Evolutionary conservation across 2,329 filamentous ascomycete species (phyloP), one percentile per base, ranked within the genome.

Genomic region (Pyrenochaeta sp.): DNA sequence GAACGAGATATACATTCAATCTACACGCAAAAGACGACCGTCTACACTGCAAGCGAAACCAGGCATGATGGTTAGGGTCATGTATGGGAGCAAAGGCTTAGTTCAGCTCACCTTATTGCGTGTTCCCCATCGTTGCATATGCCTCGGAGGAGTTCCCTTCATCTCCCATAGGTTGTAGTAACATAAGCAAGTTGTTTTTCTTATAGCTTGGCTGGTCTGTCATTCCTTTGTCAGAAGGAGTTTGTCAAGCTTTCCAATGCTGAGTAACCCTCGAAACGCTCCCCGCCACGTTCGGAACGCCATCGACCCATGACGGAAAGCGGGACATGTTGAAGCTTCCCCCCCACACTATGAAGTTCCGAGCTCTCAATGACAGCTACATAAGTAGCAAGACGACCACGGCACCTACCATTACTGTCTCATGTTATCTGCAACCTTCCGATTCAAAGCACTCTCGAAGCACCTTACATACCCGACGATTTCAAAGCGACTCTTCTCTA

Each of bases 221-320:
- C 46, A 47, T 49, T 28, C 36, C 28, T 45, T 62, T 39, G 53
- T 58, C 61, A 59, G 27, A 30, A 39, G 28, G 24, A 30, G 53
- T 72, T 68, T 64, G 67, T 71, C 55, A 69, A 68, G 64, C 66
- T 71, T 66, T 66, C 43, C 61, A 68, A 72, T 71, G 68, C 67
- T 73, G 68, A 73, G 64, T 69, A 73, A 67, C 34, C 42, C 25
- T 59, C 36, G 59, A 63, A 61, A 60, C 55, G 51, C 32, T 27
- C 54, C 56, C 13, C 52, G 52, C 55, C 47, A 54, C 44, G 48
- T 59, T 59, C 53, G 52, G 61, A 57, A 52, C 50, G 22, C 36
- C 28, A 36, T 12, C 15, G 52, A 54, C 58, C 64, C 61, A 70
- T 69, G 70, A 72, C 68, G 64, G 64, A 58, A 67, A 62, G 56